Evolutionary conservation across 345 rosid genomes (phyloP).

Genomic region (Hirschfeldia incana): DNA sequence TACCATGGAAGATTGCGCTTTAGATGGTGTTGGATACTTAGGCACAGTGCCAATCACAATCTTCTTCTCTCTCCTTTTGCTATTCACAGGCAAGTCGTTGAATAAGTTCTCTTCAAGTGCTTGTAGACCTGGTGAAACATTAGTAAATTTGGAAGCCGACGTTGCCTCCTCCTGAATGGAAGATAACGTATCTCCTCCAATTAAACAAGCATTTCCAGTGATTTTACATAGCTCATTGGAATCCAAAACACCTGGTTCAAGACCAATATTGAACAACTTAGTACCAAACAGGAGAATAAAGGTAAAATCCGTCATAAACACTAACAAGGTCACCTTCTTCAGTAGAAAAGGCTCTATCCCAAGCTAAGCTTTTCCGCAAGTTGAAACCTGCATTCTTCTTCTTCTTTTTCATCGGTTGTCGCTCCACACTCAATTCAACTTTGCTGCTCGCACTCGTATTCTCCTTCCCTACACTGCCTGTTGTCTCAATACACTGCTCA

Average conservation of each 20-base stretch:
- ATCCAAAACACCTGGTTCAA: conserved; percentile 62
- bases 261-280: neutral
- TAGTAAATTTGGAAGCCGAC: conserved; percentile 31
- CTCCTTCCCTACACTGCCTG: conserved; percentile 49
- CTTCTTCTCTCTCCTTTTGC: conserved; percentile 40
- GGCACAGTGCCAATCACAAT: conserved; percentile 25
- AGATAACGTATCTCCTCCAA: conserved; percentile 50
- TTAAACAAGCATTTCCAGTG: conserved; percentile 46
- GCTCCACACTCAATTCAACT: conserved; percentile 61
- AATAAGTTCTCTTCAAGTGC: conserved; percentile 52
- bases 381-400: conserved; percentile 74
- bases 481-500: conserved; percentile 12
- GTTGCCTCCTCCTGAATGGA: conserved; percentile 59
- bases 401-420: conserved; percentile 87
- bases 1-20: conserved; percentile 48
- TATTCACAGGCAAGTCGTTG: conserved; percentile 49
- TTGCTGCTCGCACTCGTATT: conserved; percentile 46
- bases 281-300: conserved; percentile 20
- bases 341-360: conserved; percentile 85
- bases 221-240: conserved; percentile 69
- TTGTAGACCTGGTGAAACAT: conserved; percentile 45
- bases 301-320: neutral
- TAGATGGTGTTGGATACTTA: conserved; percentile 44
- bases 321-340: conserved; percentile 66
- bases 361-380: conserved; percentile 88